Evolutionary conservation across 805 yeast genomes (phyloP).

Genomic region (Isabelozyma heimii): DNA sequence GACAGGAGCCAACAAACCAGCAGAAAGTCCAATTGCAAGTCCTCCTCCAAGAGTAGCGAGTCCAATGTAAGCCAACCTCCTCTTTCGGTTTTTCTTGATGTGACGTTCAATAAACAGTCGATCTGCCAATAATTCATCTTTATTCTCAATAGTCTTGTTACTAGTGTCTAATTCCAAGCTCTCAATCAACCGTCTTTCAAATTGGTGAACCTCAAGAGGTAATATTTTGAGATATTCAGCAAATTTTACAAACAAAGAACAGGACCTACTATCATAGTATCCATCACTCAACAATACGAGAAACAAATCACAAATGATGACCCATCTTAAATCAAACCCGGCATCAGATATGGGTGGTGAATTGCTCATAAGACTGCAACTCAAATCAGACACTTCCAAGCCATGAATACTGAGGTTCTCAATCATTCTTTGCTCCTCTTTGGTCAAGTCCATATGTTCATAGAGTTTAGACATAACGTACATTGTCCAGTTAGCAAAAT

Average conservation of each 20-base stretch:
- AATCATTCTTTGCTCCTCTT: slow-evolving; percentile 84
- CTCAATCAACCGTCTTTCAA: slow-evolving; percentile 87
- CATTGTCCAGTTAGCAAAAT: slow-evolving; percentile 82
- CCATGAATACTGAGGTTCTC: slow-evolving; percentile 85
- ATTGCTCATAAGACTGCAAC: slow-evolving; percentile 49
- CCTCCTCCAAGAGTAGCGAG: slow-evolving; percentile 97
- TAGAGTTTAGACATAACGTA: slow-evolving; percentile 69
- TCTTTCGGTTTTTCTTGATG: slow-evolving; percentile 61
- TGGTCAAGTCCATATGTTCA: slow-evolving; percentile 71
- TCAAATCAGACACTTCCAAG: slow-evolving; percentile 67
- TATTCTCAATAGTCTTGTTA: slow-evolving; percentile 52
- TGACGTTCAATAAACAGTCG: slow-evolving; percentile 72
- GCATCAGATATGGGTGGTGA: slow-evolving; percentile 5
- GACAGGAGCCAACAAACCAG: slow-evolving; percentile 94
- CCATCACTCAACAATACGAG: slow-evolving; percentile 78
- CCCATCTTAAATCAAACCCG: slow-evolving; percentile 79
- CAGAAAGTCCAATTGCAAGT: slow-evolving; percentile 88
- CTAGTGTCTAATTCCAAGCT: slow-evolving; percentile 77
- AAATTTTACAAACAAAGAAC: slow-evolving; percentile 71
- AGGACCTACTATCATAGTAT: slow-evolving; percentile 83
- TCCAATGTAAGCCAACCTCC: slow-evolving; percentile 82
- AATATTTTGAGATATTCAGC: slow-evolving; percentile 59
- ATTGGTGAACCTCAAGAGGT: slow-evolving; percentile 74
- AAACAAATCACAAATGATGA: slow-evolving; percentile 87
- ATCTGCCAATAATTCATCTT: slow-evolving; percentile 72